phyloP scores from a whole-genome alignment of 352 stramenopile genomes.

The Phytophthora vignae region DNA sequence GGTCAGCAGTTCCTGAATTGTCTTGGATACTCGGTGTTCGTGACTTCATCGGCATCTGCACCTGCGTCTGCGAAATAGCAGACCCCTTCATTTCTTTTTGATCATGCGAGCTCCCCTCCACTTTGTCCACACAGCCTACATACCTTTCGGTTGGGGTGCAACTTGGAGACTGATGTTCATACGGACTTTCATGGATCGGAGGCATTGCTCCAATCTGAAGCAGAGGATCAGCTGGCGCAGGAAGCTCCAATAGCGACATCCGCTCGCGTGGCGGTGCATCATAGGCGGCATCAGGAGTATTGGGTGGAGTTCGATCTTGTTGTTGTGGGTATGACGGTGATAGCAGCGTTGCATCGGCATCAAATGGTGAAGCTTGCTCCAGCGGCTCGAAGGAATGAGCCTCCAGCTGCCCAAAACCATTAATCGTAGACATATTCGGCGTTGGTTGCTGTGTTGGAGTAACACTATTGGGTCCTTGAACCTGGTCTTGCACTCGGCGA shows the following conservation, averaged over 20 bases:
- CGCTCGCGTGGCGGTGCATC: background rate
- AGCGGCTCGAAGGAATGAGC: background rate
- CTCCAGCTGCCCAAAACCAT: slow-evolving; percentile 1
- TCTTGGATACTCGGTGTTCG: background rate
- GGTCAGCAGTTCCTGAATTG: background rate
- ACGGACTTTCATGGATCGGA: slow-evolving; percentile 22
- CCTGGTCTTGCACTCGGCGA: slow-evolving; percentile 2
- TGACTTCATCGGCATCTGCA: background rate
- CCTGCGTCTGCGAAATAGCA: background rate
- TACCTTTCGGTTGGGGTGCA: background rate
- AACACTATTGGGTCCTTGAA: background rate
- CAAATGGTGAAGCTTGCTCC: background rate
- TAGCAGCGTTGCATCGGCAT: slow-evolving; percentile 15
- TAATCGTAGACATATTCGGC: background rate
- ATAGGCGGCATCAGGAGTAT: slow-evolving; percentile 1
- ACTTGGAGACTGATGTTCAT: slow-evolving; percentile 2
- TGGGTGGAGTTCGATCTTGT: background rate
- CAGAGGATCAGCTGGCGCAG: slow-evolving; percentile 7
- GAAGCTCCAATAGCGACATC: slow-evolving; percentile 3
- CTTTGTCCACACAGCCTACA: background rate
- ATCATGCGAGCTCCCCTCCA: background rate
- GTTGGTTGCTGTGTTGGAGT: background rate
- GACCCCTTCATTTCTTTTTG: background rate
- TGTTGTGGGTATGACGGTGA: slow-evolving; percentile 5
- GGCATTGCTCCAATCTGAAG: slow-evolving; percentile 25